Base-by-base conservation (phyloP, 2,329 filamentous ascomycete genomes). In the Cryphonectria carpinicola region DNA sequence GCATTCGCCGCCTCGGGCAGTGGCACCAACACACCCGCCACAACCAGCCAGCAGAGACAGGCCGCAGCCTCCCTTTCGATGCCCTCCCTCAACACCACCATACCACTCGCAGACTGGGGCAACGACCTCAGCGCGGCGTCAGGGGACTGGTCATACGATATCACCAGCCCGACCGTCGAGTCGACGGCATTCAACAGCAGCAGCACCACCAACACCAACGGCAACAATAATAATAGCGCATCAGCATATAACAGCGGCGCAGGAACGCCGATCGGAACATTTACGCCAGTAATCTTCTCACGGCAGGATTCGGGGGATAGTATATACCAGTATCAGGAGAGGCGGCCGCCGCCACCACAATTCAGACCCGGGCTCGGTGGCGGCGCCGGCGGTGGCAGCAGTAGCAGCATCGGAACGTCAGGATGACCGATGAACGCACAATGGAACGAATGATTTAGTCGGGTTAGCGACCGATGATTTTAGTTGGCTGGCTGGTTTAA, bases 101-200 rank as follows among this genome's bases (percentile, higher is more conserved):
- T 63, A 11, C 61, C 62, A 14, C 43, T 49, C 4, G 28, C 67
- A 25, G 46, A 67, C 14, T 72, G 71, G 71, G 64, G 46, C 56
- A 70, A 66, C 56, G 63, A 68, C 10, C 39, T 65, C 22, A 65
- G 66, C 17, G 64, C 62, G 8, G 25, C 67, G 35, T 64, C 70
- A 62, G 65, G 63, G 62, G 71, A 72, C 66, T 72, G 71, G 71
- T 69, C 70, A 22, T 72, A 72, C 41, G 71, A 72, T 32, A 56
- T 72, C 28, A 71, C 68, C 22, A 72, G 71, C 32, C 71, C 71
- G 32, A 52, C 67, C 4, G 54, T 71, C 10, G 71, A 72, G 28
- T 66, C 68, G 35, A 32, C 58, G 10, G 52, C 66, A 17, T 72
- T 68, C 56, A 70, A 63, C 58, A 70, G 63, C 46, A 49, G 8